Evolutionary conservation across 192 early-diverging fungal species (phyloP), one percentile per base, ranked within the genome.

Genomic region (Umbelopsis isabellina): DNA sequence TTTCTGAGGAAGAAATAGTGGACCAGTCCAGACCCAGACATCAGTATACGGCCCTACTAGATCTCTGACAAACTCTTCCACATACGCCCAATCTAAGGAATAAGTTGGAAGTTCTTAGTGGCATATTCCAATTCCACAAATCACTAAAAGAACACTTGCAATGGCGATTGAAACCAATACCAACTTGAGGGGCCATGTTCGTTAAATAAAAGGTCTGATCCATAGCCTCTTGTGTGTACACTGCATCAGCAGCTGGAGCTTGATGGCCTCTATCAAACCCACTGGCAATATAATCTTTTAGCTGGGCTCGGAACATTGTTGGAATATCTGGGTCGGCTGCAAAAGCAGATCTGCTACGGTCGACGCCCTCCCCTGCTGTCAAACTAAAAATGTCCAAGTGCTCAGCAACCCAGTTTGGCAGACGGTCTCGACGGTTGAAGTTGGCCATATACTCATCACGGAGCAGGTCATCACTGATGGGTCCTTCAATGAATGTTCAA

Each of bases 381-480:
- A 77, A 69, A 20, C 25, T 35, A 15, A 50, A 46, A 7, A 58
- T 44, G 7, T 72, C 69, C 15, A 77, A 46, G 44, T 77, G 71
- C 49, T 78, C 76, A 13, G 66, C 70, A 11, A 73, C 72, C 76
- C 76, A 78, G 47, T 64, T 46, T 6, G 80, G 78, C 27, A 80
- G 75, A 41, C 83, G 79, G 18, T 82, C 69, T 65, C 72, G 70
- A 46, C 83, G 83, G 79, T 93, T 93, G 75, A 85, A 95, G 1
- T 88, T 90, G 9, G 82, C 79, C 0, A 88, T 84, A 76, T 93
- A 95, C 46, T 85, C 83, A 7, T 84, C 84, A 37, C 89, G 82
- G 18, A 83, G 41, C 20, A 92, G 73, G 37, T 89, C 77, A 75
- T 95, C 93, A 44, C 87, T 85, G 10, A 91, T 75, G 1, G 93